Conservation (phyloP, 2,329 filamentous ascomycete species). For the Colletotrichum filicis region DNA sequence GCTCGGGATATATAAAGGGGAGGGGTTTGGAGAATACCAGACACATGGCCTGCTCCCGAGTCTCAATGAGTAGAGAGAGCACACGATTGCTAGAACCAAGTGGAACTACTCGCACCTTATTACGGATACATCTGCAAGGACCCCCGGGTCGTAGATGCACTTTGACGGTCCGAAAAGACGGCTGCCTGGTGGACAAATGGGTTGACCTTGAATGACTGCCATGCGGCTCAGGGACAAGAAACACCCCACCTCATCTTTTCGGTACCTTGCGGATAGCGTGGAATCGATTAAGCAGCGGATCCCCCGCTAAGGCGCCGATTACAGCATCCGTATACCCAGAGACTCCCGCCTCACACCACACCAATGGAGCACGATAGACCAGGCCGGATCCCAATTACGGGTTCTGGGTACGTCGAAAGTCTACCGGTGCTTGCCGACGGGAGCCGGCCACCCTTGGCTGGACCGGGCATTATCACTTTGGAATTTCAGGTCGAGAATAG, state of each 20-base stretch:
- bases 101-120: neutral
- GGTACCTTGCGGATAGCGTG: neutral
- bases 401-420: neutral
- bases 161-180: neutral
- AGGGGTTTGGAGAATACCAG: neutral
- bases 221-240: neutral
- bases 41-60: neutral
- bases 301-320: neutral
- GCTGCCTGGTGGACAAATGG: neutral
- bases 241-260: neutral
- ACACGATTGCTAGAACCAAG: neutral
- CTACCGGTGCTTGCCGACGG: neutral
- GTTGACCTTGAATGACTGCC: neutral
- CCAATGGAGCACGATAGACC: neutral
- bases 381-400: neutral
- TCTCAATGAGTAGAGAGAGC: neutral
- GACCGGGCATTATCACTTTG: neutral
- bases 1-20: neutral
- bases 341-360: neutral
- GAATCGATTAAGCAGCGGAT: conserved; percentile 4
- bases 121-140: neutral
- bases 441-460: neutral
- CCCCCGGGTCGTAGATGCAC: neutral
- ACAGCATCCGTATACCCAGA: neutral
- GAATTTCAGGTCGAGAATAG: neutral